phyloP scores from a whole-genome alignment of 164 flowering plant genomes.

The Vitis cinerea region DNA sequence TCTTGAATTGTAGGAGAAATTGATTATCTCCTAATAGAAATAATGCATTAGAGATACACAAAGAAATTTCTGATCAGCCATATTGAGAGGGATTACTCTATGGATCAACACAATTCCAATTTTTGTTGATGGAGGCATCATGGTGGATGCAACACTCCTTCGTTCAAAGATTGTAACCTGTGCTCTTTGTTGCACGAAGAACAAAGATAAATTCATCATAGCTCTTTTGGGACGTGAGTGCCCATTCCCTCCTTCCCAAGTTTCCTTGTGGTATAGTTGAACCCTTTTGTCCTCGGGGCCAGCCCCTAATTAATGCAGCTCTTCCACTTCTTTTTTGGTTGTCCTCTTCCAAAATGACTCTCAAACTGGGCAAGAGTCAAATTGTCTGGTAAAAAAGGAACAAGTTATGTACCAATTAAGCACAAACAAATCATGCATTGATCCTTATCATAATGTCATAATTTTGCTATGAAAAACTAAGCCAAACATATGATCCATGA shows the following conservation, averaged over 20 bases:
- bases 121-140: conserved; percentile 12
- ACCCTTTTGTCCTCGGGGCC: conserved; percentile 12
- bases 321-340: conserved; percentile 15
- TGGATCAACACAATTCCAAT: conserved; percentile 20
- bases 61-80: no score
- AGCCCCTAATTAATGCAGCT: conserved; percentile 26
- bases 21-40: neutral
- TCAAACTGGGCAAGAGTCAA: conserved; percentile 16
- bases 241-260: neutral
- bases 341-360: conserved; percentile 22
- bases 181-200: conserved; percentile 23
- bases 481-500: no score
- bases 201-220: conserved; percentile 37
- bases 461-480: no score
- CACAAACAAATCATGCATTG: no score
- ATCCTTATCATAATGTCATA: no score
- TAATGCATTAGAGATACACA: no score
- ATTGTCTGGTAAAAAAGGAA: no score
- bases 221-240: neutral
- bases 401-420: no score
- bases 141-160: conserved; percentile 26
- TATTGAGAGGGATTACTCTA: no score
- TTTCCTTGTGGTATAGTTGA: conserved; percentile 26
- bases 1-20: no score
- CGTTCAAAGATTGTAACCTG: conserved; percentile 21